Evolutionary conservation across 2,329 filamentous ascomycete genomes (phyloP), one percentile per base, ranked within the genome.

Genomic region (Arachnomyces sp.): DNA sequence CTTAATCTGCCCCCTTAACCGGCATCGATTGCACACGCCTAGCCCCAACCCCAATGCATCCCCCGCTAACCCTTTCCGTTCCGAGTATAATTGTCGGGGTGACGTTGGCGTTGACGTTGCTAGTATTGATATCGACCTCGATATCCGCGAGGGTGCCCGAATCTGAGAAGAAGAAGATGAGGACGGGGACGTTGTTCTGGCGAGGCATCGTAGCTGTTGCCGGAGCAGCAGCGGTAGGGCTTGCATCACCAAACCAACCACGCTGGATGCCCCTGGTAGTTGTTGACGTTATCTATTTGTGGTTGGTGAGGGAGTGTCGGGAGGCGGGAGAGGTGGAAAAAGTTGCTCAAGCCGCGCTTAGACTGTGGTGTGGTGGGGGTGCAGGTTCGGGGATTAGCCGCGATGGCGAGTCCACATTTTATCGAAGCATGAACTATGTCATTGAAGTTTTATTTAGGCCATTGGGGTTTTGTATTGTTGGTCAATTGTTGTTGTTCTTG

Each of bases 1-100:
- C 25, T 47, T 43, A 7, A 48, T 48, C n/a, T 57, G 57, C 28
- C 43, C 52, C 34, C 61, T 61, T 40, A 64, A 63, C 43, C 59
- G 64, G 31, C 66, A 69, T 60, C 60, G 61, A 46, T 65, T 38
- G 47, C 67, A 70, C 41, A 59, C 58, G n/a, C n/a, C n/a, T n/a
- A n/a, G n/a, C n/a, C n/a, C n/a, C n/a, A n/a, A n/a, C n/a, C n/a
- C n/a, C n/a, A n/a, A 39, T 65, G 64, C 51, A 61, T 60, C 33
- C 38, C 46, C 47, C 57, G 53, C 42, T n/a, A 48, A 42, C 41
- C 50, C 39, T 41, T 49, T 49, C 42, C 43, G 43, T 41, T 38
- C 37, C 39, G 44, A 43, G 40, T n/a, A n/a, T n/a, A 48, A 36
- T 48, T 54, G 44, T n/a, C 8, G 33, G 18, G 15, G 3, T 28